Evolutionary conservation across 2,329 filamentous ascomycete species (phyloP).

Genomic region (Fusarium denticulatum): DNA sequence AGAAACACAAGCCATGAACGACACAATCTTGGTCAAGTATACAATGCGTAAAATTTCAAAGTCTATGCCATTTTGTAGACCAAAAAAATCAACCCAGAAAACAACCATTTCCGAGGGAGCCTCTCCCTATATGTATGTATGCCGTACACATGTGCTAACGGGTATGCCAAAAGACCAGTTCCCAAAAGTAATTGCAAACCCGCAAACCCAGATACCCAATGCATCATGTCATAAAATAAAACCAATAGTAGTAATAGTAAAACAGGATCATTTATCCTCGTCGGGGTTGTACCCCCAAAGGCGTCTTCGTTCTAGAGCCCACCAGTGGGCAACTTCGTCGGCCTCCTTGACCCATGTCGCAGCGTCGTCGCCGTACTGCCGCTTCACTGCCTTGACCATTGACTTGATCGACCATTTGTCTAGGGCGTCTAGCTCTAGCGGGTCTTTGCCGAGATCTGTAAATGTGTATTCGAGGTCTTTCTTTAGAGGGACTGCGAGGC

Average conservation of each 20-base stretch:
- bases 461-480: constrained; percentile 48
- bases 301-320: constrained; percentile 32
- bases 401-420: constrained; percentile 41
- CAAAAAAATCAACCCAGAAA: not conserved
- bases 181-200: constrained; percentile 6
- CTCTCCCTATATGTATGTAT: constrained; percentile 28
- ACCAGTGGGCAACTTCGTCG: constrained; percentile 35
- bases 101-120: constrained; percentile 23
- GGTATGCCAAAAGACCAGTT: constrained; percentile 24
- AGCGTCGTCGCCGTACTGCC: constrained; percentile 30
- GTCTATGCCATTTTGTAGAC: constrained; percentile 17
- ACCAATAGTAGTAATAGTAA: not conserved
- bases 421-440: constrained; percentile 41
- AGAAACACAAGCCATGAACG: not conserved
- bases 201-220: constrained; percentile 22
- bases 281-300: constrained; percentile 35
- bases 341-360: constrained; percentile 44
- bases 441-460: constrained; percentile 44
- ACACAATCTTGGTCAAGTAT: not conserved
- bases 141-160: constrained; percentile 19
- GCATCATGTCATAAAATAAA: constrained; percentile 31
- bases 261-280: constrained; percentile 14
- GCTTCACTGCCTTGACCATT: constrained; percentile 38
- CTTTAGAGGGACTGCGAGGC: constrained; percentile 46
- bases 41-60: constrained; percentile 3